Evolutionary conservation across 176 grass and related monocot genomes (phyloP), one percentile per base, ranked within the genome.

Genomic region (Eleusine coracana): DNA sequence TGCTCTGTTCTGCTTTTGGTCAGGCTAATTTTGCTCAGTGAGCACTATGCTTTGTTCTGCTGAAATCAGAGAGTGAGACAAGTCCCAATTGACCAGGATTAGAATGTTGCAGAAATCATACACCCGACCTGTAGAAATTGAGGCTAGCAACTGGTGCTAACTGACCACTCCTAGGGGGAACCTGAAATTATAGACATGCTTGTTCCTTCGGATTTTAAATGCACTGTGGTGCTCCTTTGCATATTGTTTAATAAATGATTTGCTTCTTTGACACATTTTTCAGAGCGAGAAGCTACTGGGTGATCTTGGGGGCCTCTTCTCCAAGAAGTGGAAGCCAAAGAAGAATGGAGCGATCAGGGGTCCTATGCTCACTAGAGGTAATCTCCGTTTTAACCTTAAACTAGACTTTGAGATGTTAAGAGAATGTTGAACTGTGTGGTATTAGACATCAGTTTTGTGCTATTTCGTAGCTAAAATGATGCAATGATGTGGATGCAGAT

Each of bases 281-380:
- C 80, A 94, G 92, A 88, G 94, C 56, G 94, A 97, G 73, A 97
- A 97, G 74, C 87, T 97, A 70, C 71, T 97, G 12, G 92, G 94
- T 44, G 92, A 80, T 92, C 85, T 97, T 83, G 94, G 92, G 2
- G 94, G 94, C n/a, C 79, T 97, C n/a, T 94, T 97, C 76, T 97
- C 92, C 18, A 94, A 83, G 77, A 94, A 86, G 77, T 94, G 94
- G 89, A 97, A 92, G 58, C 92, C 92, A 37, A 93, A 92, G 86
- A 94, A 92, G 80, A 92, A 85, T 27, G 82, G 66, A 0, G 18
- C 87, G 9, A 94, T 97, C 49, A 88, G 62, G 75, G 96, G 96
- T 27, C 96, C 96, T 79, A 88, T 90, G 81, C 82, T 89, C 31
- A 86, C 76, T 31, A 85, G 91, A 88, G 92, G 92, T 95, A 95